Conservation (phyloP, 306 rosid species). For the Glycine latifolia region DNA sequence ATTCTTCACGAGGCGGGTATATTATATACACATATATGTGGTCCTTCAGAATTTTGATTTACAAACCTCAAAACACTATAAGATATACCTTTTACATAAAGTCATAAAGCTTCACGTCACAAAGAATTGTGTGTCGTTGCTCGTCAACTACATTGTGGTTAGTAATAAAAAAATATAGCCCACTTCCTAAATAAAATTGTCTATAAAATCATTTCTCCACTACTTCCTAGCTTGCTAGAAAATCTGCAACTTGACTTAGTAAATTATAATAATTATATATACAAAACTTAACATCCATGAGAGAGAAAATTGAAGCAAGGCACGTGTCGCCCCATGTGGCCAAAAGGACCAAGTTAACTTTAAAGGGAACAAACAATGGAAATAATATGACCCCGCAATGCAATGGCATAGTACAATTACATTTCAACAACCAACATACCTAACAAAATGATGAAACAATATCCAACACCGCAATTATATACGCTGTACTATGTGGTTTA, state of each 20-base stretch:
- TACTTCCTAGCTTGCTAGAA: conserved; percentile 14
- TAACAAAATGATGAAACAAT: conserved; percentile 56
- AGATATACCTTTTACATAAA: conserved; percentile 44
- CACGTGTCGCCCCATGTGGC: conserved; percentile 70
- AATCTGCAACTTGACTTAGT: conserved; percentile 31
- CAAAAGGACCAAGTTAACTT: conserved; percentile 63
- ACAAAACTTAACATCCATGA: conserved; percentile 20
- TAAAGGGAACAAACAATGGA: conserved; percentile 65
- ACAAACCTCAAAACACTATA: conserved; percentile 49
- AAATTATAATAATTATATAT: not conserved
- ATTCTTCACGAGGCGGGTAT: not conserved
- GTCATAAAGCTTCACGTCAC: conserved; percentile 41
- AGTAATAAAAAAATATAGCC: conserved; percentile 11
- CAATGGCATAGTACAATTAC: conserved; percentile 53
- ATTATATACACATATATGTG: conserved; percentile 3
- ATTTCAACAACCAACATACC: conserved; percentile 77
- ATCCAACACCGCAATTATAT: conserved; percentile 53
- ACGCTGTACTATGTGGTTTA: conserved; percentile 41
- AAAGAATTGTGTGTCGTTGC: conserved; percentile 34
- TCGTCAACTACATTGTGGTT: conserved; percentile 24
- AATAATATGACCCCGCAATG: conserved; percentile 46
- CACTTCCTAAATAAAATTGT: conserved; percentile 33
- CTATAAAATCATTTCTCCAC: conserved; percentile 11
- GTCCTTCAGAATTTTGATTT: conserved; percentile 44
- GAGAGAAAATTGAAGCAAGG: conserved; percentile 50